Conservation (phyloP, 225 moss, liverwort and hornwort genomes). For the Ulota crispa region DNA sequence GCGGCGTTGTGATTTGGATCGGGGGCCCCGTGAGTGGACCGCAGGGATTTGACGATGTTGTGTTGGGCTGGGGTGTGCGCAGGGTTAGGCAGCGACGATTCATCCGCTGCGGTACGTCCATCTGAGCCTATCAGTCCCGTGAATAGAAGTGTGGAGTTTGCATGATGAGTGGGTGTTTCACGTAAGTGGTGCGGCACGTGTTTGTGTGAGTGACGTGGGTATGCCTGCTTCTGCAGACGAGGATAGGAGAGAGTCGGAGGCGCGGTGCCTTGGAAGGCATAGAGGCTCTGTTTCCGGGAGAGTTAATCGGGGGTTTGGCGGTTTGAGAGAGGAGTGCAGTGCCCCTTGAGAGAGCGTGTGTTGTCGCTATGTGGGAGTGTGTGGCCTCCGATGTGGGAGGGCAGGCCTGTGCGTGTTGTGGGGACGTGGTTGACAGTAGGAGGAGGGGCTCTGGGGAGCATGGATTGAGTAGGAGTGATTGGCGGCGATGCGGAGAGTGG, state of each 20-base stretch:
- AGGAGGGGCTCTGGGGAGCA: not conserved
- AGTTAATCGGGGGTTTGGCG: constrained; percentile 21
- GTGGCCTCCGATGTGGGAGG: not conserved
- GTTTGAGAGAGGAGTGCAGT: not conserved
- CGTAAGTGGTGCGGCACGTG: not conserved
- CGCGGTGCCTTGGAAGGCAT: constrained; percentile 54
- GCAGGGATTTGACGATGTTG: not conserved
- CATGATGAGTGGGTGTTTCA: not conserved
- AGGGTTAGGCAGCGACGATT: constrained; percentile 29
- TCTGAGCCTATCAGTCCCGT: not conserved
- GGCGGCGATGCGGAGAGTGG: not conserved
- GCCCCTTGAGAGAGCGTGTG: not conserved
- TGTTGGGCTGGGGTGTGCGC: constrained; percentile 10
- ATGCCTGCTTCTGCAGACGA: constrained; percentile 31
- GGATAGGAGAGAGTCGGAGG: constrained; percentile 36
- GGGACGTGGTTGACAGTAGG: not conserved
- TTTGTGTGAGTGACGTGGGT: not conserved
- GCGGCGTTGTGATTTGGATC: not conserved
- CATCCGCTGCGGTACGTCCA: constrained; percentile 28
- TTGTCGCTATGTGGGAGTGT: not conserved
- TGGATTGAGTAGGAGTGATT: not conserved
- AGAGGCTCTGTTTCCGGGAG: constrained; percentile 41
- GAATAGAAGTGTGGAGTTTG: not conserved
- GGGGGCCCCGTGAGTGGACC: not conserved
- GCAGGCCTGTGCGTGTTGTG: not conserved